A percentile compares a stretch with the other conserved stretches of the same genome.
phyloP scores from a whole-genome alignment of 2,329 filamentous ascomycete species.

The Trichoderma asperellum region DNA sequence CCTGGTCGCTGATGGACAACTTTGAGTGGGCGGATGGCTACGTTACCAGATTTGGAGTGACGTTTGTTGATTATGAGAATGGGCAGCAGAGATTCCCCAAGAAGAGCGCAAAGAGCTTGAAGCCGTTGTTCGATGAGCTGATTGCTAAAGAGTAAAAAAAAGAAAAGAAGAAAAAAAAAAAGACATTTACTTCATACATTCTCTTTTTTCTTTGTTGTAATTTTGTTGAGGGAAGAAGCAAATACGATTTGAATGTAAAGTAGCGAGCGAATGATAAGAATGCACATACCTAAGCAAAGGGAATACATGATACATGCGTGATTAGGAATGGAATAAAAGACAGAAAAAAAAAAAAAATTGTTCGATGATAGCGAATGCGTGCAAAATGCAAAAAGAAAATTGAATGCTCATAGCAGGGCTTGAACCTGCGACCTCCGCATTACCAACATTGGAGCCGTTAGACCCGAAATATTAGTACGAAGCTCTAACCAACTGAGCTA shows the following conservation, averaged over 20 bases:
- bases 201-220: not conserved
- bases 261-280: not conserved
- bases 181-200: not conserved
- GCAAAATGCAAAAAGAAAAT: too few species aligned
- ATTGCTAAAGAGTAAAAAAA: constrained; percentile 54
- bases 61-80: constrained; percentile 79
- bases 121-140: constrained; percentile 70
- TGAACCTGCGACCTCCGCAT: too few species aligned
- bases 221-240: too few species aligned
- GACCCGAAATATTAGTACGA: too few species aligned
- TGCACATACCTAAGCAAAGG: not conserved
- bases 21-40: constrained; percentile 94
- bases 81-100: constrained; percentile 81
- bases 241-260: not conserved
- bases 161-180: not conserved
- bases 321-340: not conserved
- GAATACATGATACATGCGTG: not conserved
- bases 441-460: too few species aligned
- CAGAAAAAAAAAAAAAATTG: not conserved
- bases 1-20: constrained; percentile 88
- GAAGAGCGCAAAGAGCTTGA: constrained; percentile 77
- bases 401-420: too few species aligned
- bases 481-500: too few species aligned
- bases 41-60: constrained; percentile 82
- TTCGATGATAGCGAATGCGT: too few species aligned